Conservation (phyloP, 1,284 basidiomycete species). For the Chalciporus piperatoides region DNA sequence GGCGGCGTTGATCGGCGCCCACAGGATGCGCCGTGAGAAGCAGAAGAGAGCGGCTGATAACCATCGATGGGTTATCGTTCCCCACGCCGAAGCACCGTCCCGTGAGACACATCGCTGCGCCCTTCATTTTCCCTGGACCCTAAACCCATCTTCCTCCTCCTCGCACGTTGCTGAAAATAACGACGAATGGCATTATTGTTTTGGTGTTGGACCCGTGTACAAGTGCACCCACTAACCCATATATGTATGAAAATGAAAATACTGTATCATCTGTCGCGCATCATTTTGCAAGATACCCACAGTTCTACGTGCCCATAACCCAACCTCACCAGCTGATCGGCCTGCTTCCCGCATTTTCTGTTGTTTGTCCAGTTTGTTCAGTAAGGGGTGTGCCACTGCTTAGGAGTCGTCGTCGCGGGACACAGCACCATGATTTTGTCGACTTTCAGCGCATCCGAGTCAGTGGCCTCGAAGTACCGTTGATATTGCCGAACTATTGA, state of each 20-base stretch:
- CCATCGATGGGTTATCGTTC: conserved; percentile 22
- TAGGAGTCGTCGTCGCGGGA: no score
- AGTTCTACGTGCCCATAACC: neutral
- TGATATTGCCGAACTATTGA: no score
- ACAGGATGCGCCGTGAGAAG: conserved; percentile 20
- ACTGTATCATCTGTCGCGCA: neutral
- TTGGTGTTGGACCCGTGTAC: neutral
- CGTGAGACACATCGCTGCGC: neutral
- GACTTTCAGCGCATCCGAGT: no score
- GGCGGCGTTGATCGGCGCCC: conserved; percentile 22
- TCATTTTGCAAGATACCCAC: neutral
- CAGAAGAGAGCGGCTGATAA: conserved; percentile 8
- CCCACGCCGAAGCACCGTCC: neutral
- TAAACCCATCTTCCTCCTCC: neutral
- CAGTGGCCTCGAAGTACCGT: no score
- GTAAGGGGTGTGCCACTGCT: no score
- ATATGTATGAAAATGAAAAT: neutral
- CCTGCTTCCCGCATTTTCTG: no score
- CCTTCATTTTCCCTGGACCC: neutral
- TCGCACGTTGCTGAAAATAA: neutral
- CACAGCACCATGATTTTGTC: no score
- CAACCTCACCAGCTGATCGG: no score
- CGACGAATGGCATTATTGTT: neutral
- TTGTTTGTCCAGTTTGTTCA: no score
- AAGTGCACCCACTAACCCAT: neutral